A percentile compares a stretch with the other conserved stretches of the same genome.
Conservation (phyloP, 805 yeast genomes). For the Candida golubevii region DNA sequence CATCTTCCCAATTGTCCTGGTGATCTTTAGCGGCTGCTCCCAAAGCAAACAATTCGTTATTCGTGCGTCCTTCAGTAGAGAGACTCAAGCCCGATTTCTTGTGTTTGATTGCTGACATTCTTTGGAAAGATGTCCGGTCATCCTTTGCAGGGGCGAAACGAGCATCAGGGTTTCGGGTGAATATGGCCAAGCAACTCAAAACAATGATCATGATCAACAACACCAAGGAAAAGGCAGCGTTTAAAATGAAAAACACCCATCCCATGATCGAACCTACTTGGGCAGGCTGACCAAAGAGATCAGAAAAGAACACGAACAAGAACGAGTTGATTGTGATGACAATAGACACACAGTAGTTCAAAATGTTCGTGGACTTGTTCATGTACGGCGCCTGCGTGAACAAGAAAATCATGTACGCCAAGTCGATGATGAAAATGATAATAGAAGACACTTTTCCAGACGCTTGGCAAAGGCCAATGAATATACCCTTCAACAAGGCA, state of each 20-base stretch:
- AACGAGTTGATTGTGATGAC: slow-evolving; percentile 77
- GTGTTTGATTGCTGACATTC: slow-evolving; percentile 32
- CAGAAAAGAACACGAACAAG: slow-evolving; percentile 80
- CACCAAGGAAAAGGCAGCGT: slow-evolving; percentile 82
- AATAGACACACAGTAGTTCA: slow-evolving; percentile 67
- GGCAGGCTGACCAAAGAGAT: slow-evolving; percentile 75
- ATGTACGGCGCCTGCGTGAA: slow-evolving; percentile 69
- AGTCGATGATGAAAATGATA: slow-evolving; percentile 70
- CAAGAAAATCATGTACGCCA: slow-evolving; percentile 60
- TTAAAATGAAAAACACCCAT: slow-evolving; percentile 80
- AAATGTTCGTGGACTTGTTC: slow-evolving; percentile 75
- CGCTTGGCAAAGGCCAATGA: slow-evolving; percentile 73
- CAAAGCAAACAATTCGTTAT: slow-evolving; percentile 18
- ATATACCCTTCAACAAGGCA: slow-evolving; percentile 60
- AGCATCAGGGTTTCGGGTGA: slow-evolving; percentile 84
- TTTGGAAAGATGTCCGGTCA: slow-evolving; percentile 87
- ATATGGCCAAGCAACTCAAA: slow-evolving; percentile 55
- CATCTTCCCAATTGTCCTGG: slow-evolving; percentile 73
- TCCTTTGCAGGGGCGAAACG: slow-evolving; percentile 86
- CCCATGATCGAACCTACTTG: slow-evolving; percentile 85
- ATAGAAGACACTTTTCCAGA: slow-evolving; percentile 81
- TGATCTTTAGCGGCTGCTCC: slow-evolving; percentile 36
- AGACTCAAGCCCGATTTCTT: slow-evolving; percentile 26
- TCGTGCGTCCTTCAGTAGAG: slow-evolving; percentile 8
- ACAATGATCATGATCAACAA: slow-evolving; percentile 67